These are phyloP conservation scores for Trichoderma oligosporum DNA, from an alignment of 2,329 filamentous ascomycete species.

Conservation along the genomic window DNA sequence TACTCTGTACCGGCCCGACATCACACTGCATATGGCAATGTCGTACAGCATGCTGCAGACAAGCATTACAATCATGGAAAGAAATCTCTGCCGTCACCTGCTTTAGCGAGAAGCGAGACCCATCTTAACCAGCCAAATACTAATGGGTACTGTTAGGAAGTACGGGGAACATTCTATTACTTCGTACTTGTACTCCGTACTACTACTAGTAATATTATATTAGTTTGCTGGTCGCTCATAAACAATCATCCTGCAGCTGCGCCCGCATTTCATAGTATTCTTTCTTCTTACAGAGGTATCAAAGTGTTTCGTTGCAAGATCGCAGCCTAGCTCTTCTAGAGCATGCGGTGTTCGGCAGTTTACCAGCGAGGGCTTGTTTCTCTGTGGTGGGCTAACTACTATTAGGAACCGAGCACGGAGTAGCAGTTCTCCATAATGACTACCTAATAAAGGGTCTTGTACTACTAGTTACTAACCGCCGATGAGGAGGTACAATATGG, in stretches of 20 bases:
- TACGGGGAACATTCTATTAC: too few species aligned
- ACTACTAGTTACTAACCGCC: not conserved
- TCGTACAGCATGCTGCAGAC: constrained; percentile 18
- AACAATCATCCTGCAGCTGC: not conserved
- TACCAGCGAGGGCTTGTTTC: not conserved
- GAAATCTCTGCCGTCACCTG: constrained; percentile 7
- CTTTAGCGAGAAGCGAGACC: constrained; percentile 14
- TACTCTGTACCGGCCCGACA: constrained; percentile 13
- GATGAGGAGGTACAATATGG: not conserved
- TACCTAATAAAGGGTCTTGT: not conserved
- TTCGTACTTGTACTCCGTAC: too few species aligned
- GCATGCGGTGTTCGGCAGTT: not conserved
- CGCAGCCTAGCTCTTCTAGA: not conserved
- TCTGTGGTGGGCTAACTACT: too few species aligned
- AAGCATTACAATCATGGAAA: not conserved
- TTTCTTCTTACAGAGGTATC: not conserved
- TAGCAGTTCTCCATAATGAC: not conserved
- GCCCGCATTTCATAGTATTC: constrained; percentile 1
- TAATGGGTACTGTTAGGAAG: constrained; percentile 1
- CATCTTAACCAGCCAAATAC: not conserved
- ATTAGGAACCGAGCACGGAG: too few species aligned
- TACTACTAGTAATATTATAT: too few species aligned
- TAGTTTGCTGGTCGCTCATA: constrained; percentile 10
- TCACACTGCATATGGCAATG: constrained; percentile 11
- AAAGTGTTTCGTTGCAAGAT: not conserved